These are phyloP conservation scores for Sclerotinia subarctica DNA, from an alignment of 2,329 filamentous ascomycete species.

Conservation along the genomic window DNA sequence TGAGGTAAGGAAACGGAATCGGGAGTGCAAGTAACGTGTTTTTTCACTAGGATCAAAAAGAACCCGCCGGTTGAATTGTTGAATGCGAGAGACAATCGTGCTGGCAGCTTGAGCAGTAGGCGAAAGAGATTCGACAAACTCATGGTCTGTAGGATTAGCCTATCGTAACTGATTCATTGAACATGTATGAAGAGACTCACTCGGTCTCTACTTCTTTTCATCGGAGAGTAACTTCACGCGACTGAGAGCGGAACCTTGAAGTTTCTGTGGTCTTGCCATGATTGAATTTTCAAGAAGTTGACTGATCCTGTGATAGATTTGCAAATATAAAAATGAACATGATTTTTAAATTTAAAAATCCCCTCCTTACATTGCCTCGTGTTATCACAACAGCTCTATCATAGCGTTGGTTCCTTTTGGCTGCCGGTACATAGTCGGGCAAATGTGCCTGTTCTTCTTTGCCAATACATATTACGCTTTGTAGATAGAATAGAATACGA, in stretches of 20 bases:
- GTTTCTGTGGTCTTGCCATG: neutral
- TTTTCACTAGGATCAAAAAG: slow-evolving; percentile 53
- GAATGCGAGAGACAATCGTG: slow-evolving; percentile 73
- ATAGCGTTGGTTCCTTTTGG: neutral
- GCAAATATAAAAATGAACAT: neutral
- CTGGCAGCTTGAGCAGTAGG: slow-evolving; percentile 73
- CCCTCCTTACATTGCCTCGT: neutral
- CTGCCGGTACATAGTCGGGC: neutral
- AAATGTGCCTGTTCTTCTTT: neutral
- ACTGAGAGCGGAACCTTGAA: neutral
- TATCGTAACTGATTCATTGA: neutral
- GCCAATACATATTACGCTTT: neutral
- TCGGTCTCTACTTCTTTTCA: neutral
- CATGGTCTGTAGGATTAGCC: slow-evolving; percentile 49
- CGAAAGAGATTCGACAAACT: slow-evolving; percentile 69
- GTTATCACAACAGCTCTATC: too few relatives aligned
- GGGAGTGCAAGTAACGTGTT: slow-evolving; percentile 59
- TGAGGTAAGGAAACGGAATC: slow-evolving; percentile 89
- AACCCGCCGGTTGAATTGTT: slow-evolving; percentile 66
- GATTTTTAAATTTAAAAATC: too few relatives aligned
- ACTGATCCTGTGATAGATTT: neutral
- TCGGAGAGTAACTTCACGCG: neutral
- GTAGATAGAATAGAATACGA: neutral
- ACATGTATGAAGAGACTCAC: neutral
- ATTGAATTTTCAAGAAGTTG: neutral